A percentile compares a stretch with the other conserved stretches of the same genome.
phyloP scores from a whole-genome alignment of 176 grass and related monocot species.

The Raddia guianensis region DNA sequence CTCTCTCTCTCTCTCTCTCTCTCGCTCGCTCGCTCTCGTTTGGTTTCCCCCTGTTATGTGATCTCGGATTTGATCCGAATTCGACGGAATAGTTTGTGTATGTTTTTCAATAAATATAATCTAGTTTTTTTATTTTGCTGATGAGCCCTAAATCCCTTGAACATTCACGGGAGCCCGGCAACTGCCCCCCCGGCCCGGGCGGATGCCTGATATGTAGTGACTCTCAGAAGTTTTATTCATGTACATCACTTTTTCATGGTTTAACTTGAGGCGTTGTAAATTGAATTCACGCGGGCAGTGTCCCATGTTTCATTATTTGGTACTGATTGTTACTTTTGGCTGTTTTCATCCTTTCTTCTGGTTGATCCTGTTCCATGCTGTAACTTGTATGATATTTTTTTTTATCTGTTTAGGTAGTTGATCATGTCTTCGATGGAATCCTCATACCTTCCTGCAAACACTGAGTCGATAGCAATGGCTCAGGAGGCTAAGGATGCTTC shows the following conservation, averaged over 20 bases:
- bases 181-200: too few relatives aligned
- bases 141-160: too few relatives aligned
- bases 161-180: too few relatives aligned
- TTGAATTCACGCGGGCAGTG: not conserved
- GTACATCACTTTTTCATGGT: not conserved
- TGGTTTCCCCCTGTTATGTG: too few relatives aligned
- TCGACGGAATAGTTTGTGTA: too few relatives aligned
- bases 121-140: too few relatives aligned
- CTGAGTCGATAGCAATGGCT: constrained; percentile 64
- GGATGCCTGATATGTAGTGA: not conserved
- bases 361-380: not conserved
- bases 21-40: too few relatives aligned
- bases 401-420: not conserved
- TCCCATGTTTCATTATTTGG: not conserved
- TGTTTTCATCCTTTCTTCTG: constrained; percentile 9
- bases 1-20: too few relatives aligned
- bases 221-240: not conserved
- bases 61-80: too few relatives aligned
- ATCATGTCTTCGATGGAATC: constrained; percentile 45
- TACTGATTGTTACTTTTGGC: not conserved
- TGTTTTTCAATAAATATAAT: too few relatives aligned
- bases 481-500: constrained; percentile 64
- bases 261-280: not conserved
- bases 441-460: constrained; percentile 54
- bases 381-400: not conserved